Base-by-base conservation (phyloP, 1,139 yeast genomes). In the Yamadazyma triangularis region DNA sequence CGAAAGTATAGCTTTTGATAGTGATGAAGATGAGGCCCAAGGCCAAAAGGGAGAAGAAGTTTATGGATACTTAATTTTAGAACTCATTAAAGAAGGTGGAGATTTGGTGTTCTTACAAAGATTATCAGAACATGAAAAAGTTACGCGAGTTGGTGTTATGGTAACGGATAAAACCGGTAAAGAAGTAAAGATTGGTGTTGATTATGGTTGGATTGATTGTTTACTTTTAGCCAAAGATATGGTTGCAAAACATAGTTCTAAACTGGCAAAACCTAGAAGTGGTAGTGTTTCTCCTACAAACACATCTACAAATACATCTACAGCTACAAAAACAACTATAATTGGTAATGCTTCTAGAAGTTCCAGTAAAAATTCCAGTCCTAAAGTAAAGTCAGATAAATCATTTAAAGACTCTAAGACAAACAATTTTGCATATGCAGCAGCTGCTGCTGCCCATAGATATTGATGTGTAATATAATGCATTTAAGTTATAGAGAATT, bases 41-140 rank as follows among this genome's bases (percentile, higher is more conserved):
- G 20, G 13, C 3, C 29, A 30, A 4, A 37, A 40, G 6, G 56
- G 50, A 2, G 54, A 51, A 24, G 66, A 61, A 3, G 56, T 51
- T 5, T 71, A 60, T 33, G 89, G 89, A 1, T 81, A 75, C 44
- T 60, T 82, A 31, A 79, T 82, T 11, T 51, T 82, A 23, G 89
- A 82, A 44, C 60, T 79, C 43, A 65, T 76, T 33, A 71, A 70
- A 40, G 67, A 70, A 35, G 64, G 64, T 2, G 80, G 79, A 26
- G 74, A 74, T 40, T 63, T 83, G 56, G 67, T 81, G 4, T 78
- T 82, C 35, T 62, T 82, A 33, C 67, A 69, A 51, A 45, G 78
- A 31, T 47, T 64, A 24, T 42, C 47, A 13, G 51, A 50, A 3
- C 36, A 47, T 26, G 63, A 57, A 29, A 36, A 42, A 12, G 32